A percentile compares a stretch with the other conserved stretches of the same genome.
Conservation (phyloP, 2,329 filamentous ascomycete genomes). For the Colletotrichum lini region DNA sequence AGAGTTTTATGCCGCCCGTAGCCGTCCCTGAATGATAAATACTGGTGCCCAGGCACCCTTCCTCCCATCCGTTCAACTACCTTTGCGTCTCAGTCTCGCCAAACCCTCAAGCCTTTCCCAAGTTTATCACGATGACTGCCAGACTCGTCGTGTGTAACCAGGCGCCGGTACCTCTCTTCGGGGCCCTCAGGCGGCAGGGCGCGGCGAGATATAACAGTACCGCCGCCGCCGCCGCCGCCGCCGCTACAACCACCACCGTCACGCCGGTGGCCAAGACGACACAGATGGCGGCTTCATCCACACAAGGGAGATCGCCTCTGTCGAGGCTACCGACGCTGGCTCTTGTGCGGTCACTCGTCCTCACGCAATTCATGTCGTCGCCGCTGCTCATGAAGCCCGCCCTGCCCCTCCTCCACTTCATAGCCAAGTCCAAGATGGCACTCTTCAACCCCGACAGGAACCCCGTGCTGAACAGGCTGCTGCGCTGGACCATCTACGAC, state of each 20-base stretch:
- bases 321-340: constrained; percentile 23
- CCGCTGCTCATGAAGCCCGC: constrained; percentile 33
- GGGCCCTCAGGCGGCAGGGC: constrained; percentile 24
- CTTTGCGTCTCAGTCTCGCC: background rate
- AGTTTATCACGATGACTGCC: constrained; percentile 26
- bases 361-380: constrained; percentile 34
- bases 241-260: constrained; percentile 24
- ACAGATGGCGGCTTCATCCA: background rate
- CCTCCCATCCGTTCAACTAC: background rate
- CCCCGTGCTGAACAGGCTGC: constrained; percentile 75
- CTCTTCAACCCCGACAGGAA: constrained; percentile 81
- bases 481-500: constrained; percentile 89
- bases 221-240: constrained; percentile 3
- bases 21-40: constrained; percentile 32
- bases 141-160: constrained; percentile 16
- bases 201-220: constrained; percentile 27
- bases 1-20: constrained; percentile 36
- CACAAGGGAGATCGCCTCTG: constrained; percentile 19
- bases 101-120: background rate
- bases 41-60: constrained; percentile 20
- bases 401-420: constrained; percentile 25
- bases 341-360: constrained; percentile 28
- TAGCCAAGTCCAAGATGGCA: constrained; percentile 27
- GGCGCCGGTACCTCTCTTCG: constrained; percentile 25
- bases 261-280: constrained; percentile 27